These are phyloP conservation scores for Mycena belliarum DNA, from an alignment of 768 basidiomycete species.

Conservation along the genomic window DNA sequence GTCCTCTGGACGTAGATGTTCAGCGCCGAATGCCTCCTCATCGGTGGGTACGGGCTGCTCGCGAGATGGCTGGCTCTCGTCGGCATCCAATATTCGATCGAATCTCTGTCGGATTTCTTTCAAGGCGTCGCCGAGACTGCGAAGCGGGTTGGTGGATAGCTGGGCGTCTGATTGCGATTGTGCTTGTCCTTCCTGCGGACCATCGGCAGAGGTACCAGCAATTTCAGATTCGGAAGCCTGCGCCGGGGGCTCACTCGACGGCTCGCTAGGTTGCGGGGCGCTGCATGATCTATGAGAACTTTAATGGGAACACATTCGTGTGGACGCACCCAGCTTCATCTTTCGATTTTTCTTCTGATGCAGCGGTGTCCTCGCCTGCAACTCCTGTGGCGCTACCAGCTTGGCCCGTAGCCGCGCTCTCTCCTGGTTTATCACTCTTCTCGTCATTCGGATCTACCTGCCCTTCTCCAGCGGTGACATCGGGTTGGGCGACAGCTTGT, in stretches of 20 bases:
- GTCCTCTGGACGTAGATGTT: constrained; percentile 76
- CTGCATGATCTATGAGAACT: constrained; percentile 8
- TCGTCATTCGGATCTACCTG: constrained; percentile 34
- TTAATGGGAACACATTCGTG: not conserved
- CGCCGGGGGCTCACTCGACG: constrained; percentile 15
- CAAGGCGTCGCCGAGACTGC: constrained; percentile 81
- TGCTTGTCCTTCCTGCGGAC: constrained; percentile 46
- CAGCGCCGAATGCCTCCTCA: constrained; percentile 53
- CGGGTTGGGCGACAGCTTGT: constrained; percentile 41
- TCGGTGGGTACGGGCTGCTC: constrained; percentile 38
- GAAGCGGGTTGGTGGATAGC: constrained; percentile 54
- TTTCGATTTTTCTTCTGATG: constrained; percentile 30
- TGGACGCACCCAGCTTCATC: constrained; percentile 35
- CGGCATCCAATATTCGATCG: constrained; percentile 70
- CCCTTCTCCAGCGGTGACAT: constrained; percentile 45
- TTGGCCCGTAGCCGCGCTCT: constrained; percentile 34
- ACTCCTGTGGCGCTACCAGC: constrained; percentile 31
- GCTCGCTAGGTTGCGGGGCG: constrained; percentile 22
- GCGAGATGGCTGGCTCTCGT: constrained; percentile 32
- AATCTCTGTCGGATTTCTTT: constrained; percentile 82
- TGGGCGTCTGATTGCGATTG: constrained; percentile 41
- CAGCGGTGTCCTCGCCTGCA: constrained; percentile 28
- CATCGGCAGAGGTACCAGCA: constrained; percentile 39
- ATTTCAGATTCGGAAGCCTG: constrained; percentile 24
- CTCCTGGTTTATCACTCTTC: constrained; percentile 29